Conservation (phyloP, 345 rosid species). For the Brassica rapa region DNA sequence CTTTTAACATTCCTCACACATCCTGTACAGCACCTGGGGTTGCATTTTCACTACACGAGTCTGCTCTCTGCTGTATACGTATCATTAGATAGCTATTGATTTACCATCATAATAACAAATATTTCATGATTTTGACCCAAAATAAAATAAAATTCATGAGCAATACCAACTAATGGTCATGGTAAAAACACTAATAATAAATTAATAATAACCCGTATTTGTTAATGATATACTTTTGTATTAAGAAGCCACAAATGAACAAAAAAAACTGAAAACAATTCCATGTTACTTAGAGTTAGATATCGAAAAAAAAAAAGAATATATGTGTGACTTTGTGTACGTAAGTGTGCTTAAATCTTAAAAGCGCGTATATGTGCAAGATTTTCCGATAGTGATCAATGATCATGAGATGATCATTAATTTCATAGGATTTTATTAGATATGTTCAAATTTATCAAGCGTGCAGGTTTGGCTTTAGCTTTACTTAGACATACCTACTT, state of each 20-base stretch:
- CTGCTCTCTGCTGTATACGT: too few relatives aligned
- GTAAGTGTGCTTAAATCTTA: background rate
- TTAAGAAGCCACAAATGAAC: background rate
- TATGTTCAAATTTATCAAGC: slow-evolving; percentile 2
- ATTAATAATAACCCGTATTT: too few relatives aligned
- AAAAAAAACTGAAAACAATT: background rate
- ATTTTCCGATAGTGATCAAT: background rate
- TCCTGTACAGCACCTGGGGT: too few relatives aligned
- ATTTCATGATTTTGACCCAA: too few relatives aligned
- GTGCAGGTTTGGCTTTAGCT: slow-evolving; percentile 6
- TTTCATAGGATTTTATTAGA: slow-evolving; percentile 1
- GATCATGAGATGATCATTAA: background rate
- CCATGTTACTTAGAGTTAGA: background rate
- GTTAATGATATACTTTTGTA: background rate
- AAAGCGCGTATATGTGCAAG: background rate
- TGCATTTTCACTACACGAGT: too few relatives aligned
- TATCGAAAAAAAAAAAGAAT: background rate
- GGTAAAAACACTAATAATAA: background rate
- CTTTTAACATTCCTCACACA: too few relatives aligned
- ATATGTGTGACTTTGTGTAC: background rate
- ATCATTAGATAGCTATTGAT: too few relatives aligned
- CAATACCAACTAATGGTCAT: background rate
- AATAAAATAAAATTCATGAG: too few relatives aligned
- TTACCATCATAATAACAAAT: too few relatives aligned
- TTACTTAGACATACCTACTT: background rate